phyloP scores from a whole-genome alignment of 179 eudicot species.

The Beta macrorhiza region DNA sequence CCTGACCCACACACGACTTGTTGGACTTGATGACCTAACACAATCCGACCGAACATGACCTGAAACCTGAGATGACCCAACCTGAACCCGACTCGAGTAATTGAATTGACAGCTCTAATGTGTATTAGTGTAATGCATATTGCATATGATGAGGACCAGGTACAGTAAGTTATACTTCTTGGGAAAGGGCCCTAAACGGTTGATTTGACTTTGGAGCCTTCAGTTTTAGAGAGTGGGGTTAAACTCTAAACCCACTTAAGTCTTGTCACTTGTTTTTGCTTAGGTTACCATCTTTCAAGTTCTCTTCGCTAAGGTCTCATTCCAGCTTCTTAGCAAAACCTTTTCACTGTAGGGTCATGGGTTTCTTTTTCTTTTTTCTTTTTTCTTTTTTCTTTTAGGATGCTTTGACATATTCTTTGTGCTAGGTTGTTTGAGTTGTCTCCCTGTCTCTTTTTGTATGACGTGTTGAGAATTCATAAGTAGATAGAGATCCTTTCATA shows the following conservation, averaged over 20 bases:
- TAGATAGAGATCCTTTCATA: too few relatives aligned
- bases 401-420: background rate
- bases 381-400: background rate
- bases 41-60: too few relatives aligned
- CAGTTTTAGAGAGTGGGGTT: background rate
- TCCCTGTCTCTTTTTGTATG: background rate
- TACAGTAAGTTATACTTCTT: background rate
- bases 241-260: background rate
- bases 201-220: slow-evolving; percentile 1
- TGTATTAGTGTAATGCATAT: too few relatives aligned
- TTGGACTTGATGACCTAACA: too few relatives aligned
- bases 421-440: slow-evolving; percentile 6
- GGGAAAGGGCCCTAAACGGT: background rate
- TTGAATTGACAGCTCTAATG: too few relatives aligned
- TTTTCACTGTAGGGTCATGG: background rate
- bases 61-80: too few relatives aligned
- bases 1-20: too few relatives aligned
- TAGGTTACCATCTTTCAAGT: background rate
- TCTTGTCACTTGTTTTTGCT: background rate
- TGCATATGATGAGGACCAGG: background rate
- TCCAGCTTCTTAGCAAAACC: background rate
- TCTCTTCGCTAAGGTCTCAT: background rate
- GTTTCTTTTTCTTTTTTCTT: background rate
- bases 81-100: too few relatives aligned
- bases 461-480: background rate